These are phyloP conservation scores for Delitschia confertaspora DNA, from an alignment of 495 filamentous ascomycete species.

Conservation along the genomic window DNA sequence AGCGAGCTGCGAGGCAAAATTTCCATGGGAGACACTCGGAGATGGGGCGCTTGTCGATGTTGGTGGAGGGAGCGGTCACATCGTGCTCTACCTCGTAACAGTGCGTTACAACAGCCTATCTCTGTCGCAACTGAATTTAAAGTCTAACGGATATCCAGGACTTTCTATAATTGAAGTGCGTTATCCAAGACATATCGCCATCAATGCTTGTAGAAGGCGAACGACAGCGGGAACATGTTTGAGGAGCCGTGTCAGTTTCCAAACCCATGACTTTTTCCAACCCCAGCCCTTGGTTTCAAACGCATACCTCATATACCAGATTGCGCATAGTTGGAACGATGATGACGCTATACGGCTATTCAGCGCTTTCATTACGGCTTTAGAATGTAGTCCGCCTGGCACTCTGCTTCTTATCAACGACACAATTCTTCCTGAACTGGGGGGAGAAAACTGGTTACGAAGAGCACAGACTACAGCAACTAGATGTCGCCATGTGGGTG, in stretches of 20 bases:
- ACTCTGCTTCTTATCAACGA: constrained; percentile 36
- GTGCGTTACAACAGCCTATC: neutral
- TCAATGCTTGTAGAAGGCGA: constrained; percentile 28
- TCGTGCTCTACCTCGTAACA: constrained; percentile 9
- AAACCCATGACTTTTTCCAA: constrained; percentile 32
- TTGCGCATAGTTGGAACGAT: constrained; percentile 31
- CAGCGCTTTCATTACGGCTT: constrained; percentile 20
- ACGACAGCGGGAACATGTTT: constrained; percentile 4
- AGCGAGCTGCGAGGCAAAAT: constrained; percentile 18
- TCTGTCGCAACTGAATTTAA: neutral
- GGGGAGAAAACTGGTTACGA: neutral
- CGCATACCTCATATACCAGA: constrained; percentile 31
- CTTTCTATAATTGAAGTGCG: constrained; percentile 25
- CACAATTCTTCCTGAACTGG: constrained; percentile 26
- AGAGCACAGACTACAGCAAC: constrained; percentile 1
- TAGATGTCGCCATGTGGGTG: constrained; percentile 32
- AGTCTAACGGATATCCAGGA: constrained; percentile 9
- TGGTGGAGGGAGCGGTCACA: constrained; percentile 20
- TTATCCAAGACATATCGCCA: constrained; percentile 24
- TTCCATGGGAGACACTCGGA: constrained; percentile 15
- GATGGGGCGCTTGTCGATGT: constrained; percentile 27
- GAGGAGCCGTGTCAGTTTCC: constrained; percentile 24
- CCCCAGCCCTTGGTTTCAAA: constrained; percentile 25
- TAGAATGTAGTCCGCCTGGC: constrained; percentile 22
- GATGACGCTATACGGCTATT: constrained; percentile 29